phyloP scores from a whole-genome alignment of 2,329 filamentous ascomycete genomes.

The Paecilomyces dactylethromorphus region DNA sequence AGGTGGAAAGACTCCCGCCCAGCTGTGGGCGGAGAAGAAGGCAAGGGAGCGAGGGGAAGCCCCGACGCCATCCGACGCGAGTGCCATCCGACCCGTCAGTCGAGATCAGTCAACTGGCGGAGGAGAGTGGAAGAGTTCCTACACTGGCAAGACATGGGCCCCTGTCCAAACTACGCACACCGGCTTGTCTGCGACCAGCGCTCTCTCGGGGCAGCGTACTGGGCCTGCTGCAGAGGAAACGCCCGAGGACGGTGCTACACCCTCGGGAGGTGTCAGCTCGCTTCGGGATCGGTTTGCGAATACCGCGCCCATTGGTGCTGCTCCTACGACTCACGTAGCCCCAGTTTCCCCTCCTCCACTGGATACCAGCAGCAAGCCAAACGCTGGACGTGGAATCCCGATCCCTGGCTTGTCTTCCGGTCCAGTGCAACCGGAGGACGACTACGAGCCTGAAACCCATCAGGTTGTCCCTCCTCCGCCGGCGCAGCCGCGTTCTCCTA shows the following conservation, averaged over 20 bases:
- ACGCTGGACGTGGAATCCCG: slow-evolving; percentile 61
- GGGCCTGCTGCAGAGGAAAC: slow-evolving; percentile 48
- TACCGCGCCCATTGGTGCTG: slow-evolving; percentile 58
- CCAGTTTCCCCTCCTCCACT: slow-evolving; percentile 55
- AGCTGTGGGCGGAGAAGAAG: slow-evolving; percentile 97
- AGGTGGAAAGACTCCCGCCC: slow-evolving; percentile 92
- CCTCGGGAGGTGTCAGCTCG: slow-evolving; percentile 61
- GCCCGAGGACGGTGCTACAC: slow-evolving; percentile 45
- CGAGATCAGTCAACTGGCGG: slow-evolving; percentile 65
- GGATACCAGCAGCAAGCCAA: slow-evolving; percentile 62
- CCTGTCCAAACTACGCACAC: slow-evolving; percentile 70
- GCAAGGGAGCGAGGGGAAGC: slow-evolving; percentile 62
- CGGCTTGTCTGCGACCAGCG: slow-evolving; percentile 53
- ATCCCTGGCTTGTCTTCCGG: slow-evolving; percentile 69
- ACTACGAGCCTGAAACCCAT: slow-evolving; percentile 37
- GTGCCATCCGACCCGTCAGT: slow-evolving; percentile 47
- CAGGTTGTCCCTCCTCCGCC: slow-evolving; percentile 32
- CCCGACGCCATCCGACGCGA: slow-evolving; percentile 37
- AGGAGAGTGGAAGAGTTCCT: slow-evolving; percentile 82
- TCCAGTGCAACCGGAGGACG: slow-evolving; percentile 41
- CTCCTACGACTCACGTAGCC: slow-evolving; percentile 27
- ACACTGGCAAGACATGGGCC: slow-evolving; percentile 83
- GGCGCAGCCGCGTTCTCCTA: slow-evolving; percentile 40
- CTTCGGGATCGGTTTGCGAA: slow-evolving; percentile 79
- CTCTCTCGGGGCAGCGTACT: slow-evolving; percentile 56